Percentiles rank a stretch among this genome's conserved stretches.
These are phyloP conservation scores for Boeremia lycopersici DNA, from an alignment of 2,329 filamentous ascomycete species.

Conservation along the genomic window DNA sequence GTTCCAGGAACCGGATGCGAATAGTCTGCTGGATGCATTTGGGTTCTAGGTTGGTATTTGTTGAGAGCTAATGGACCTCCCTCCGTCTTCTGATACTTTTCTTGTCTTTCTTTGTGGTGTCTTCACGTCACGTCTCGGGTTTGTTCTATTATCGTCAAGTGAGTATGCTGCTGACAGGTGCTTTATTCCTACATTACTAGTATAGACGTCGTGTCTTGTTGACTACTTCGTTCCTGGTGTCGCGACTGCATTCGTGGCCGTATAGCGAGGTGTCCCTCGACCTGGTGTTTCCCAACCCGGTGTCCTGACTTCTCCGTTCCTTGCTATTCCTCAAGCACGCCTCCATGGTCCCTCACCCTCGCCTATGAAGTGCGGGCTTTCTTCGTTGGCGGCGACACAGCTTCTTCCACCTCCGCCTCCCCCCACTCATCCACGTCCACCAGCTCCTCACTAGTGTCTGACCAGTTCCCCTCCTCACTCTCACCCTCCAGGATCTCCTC, in stretches of 20 bases:
- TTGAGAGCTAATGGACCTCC: neutral
- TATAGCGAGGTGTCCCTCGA: neutral
- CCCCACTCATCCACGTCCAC: neutral
- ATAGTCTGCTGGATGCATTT: constrained; percentile 88
- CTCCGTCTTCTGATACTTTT: neutral
- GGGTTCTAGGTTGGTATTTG: constrained; percentile 66
- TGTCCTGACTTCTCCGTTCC: neutral
- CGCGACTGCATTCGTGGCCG: neutral
- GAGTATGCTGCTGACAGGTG: neutral
- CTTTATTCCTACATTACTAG: neutral
- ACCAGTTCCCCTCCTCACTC: neutral
- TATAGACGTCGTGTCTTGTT: no score
- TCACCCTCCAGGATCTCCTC: neutral
- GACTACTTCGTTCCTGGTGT: neutral
- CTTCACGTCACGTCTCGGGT: neutral
- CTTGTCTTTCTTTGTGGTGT: neutral
- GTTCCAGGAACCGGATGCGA: constrained; percentile 92
- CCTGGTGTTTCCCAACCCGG: no score
- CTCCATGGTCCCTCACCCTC: neutral
- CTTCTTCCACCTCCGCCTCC: neutral
- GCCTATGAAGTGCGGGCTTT: neutral
- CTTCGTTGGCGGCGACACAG: neutral
- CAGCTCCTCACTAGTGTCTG: neutral
- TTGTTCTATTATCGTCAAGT: neutral
- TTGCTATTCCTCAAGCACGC: neutral